These are phyloP conservation scores for Penicillium subrubescens DNA, from an alignment of 495 filamentous ascomycete genomes.

Conservation along the genomic window DNA sequence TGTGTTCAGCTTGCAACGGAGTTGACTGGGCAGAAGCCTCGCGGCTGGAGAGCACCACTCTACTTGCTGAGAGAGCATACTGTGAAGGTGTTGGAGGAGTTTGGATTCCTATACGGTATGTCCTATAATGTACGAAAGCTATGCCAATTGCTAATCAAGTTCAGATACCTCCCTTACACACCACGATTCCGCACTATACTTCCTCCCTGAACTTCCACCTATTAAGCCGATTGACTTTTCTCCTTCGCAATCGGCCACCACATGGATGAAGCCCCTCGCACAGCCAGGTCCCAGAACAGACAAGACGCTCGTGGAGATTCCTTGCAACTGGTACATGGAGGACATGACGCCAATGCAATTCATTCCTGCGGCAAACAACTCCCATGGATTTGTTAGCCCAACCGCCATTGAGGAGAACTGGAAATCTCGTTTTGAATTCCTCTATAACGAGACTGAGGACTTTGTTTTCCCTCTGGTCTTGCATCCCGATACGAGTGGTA, in stretches of 20 bases:
- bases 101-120: conserved; percentile 57
- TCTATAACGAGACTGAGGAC: conserved; percentile 41
- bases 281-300: conserved; percentile 24
- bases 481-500: conserved; percentile 64
- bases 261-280: conserved; percentile 61
- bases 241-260: conserved; percentile 38
- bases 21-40: conserved; percentile 54
- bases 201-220: conserved; percentile 49
- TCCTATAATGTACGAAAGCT: too few species aligned
- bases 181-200: conserved; percentile 57
- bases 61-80: conserved; percentile 60
- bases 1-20: conserved; percentile 54
- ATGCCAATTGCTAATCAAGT: neutral
- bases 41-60: conserved; percentile 59
- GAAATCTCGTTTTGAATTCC: conserved; percentile 53
- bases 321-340: conserved; percentile 59
- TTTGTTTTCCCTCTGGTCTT: conserved; percentile 53
- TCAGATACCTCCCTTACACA: conserved; percentile 55
- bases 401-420: conserved; percentile 56
- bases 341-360: conserved; percentile 61
- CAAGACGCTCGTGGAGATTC: conserved; percentile 51
- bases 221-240: conserved; percentile 54
- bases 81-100: conserved; percentile 54
- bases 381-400: conserved; percentile 55
- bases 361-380: conserved; percentile 52